Evolutionary conservation across 2,329 filamentous ascomycete genomes (phyloP), one percentile per base, ranked within the genome.

Genomic region (Exophiala dermatitidis): DNA sequence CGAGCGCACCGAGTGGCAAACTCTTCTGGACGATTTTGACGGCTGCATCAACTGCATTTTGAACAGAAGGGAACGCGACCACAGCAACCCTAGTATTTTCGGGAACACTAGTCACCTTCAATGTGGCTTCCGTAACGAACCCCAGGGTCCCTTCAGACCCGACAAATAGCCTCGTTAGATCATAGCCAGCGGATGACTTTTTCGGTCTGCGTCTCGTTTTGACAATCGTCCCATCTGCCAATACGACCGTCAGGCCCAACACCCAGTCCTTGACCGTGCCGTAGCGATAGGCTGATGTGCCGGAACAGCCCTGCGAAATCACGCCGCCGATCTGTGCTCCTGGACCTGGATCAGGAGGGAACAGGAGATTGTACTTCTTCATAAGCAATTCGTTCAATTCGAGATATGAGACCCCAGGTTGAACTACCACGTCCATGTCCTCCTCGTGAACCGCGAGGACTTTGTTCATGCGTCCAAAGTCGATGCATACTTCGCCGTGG

Each of bases 361-460:
- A 94, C 72, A 95, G 95, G 1, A 96, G 78, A 0, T 88, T 87
- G 3, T 80, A 84, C 38, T 80, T 76, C 69, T 85, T 81, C 6
- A 12, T 5, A 65, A 86, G 82, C 43, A 82, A 76, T 60, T 85
- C 81, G 63, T 96, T 96, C 52, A 96, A 72, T 48, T 86, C 82
- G 78, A 94, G 89, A 89, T 90, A 96, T 10, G 85, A 84, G 6
- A 96, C 84, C 5, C 86, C 87, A 2, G 90, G 90, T 68, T 96
- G 90, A 2, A 95, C 89, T 3, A 94, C 86, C 45, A 95, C 78
- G 63, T 96, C 90, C 86, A 95, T 89, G 67, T 95, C 90, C 3
- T 87, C 84, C 61, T 86, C 83, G 67, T 95, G 85, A 50, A 95
- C 76, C 50, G 83, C 76, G 32, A 95, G 61, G 19, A 95, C 85